Conservation (phyloP, 2,329 filamentous ascomycete species). For the Xylaria polymorpha region DNA sequence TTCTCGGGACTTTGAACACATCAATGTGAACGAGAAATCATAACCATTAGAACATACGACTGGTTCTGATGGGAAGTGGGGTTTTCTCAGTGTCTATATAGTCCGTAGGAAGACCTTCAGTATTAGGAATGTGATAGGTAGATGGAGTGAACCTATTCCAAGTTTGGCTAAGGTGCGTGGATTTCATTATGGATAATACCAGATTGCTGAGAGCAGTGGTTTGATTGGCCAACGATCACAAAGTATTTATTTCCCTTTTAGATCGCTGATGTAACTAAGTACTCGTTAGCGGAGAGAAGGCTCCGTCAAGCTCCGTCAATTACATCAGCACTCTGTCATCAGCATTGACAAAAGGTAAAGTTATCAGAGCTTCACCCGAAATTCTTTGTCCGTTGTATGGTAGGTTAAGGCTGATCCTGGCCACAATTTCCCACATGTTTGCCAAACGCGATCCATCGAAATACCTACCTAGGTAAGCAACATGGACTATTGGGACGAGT, state of each 20-base stretch:
- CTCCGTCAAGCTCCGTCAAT: conserved; percentile 24
- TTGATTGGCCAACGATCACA: conserved; percentile 20
- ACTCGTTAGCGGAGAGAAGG: not conserved
- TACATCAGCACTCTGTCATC: conserved; percentile 31
- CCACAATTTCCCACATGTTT: not conserved
- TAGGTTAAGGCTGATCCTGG: not conserved
- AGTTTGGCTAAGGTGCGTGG: no score
- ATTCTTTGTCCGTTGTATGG: not conserved
- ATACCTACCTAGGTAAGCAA: no score
- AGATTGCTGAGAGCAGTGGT: not conserved
- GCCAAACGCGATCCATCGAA: not conserved
- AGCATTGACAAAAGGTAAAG: conserved; percentile 18
- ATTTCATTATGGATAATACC: no score
- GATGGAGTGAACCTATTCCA: no score
- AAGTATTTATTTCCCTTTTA: conserved; percentile 12
- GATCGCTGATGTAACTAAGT: not conserved
- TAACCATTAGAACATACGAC: conserved; percentile 52
- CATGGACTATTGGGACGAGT: not conserved
- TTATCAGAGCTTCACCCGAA: not conserved
- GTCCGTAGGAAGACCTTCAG: no score
- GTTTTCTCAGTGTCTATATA: no score
- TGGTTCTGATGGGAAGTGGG: not conserved
- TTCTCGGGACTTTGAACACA: conserved; percentile 45
- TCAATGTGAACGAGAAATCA: conserved; percentile 50
- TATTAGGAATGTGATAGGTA: no score